Evolutionary conservation across 139 green algal genomes (phyloP), one percentile per base, ranked within the genome.

Genomic region (Chlamydomonas sp.): DNA sequence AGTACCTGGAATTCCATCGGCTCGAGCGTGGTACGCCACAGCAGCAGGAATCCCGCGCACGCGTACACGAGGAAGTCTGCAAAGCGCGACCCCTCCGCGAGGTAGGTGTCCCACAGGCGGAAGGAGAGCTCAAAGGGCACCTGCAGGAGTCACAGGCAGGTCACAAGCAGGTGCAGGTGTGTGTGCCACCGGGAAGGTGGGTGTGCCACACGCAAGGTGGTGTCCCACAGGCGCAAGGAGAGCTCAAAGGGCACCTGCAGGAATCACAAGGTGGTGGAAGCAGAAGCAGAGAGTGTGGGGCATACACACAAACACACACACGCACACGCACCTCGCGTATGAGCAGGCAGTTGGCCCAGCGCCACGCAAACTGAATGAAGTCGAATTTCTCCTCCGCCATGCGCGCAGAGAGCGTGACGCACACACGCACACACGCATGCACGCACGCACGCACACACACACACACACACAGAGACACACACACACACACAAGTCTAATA

Each of bases 311-410:
- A n/a, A n/a, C n/a, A n/a, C n/a, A n/a, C n/a, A n/a, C n/a, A n/a
- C n/a, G n/a, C 71, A 95, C 96, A n/a, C 92, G 90, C 29, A 96
- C 66, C 79, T 96, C 91, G 3, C 92, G 81, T 34, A 95, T 73
- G 31, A 97, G 79, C 68, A 98, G 83, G 83, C 94, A 98, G 77
- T 98, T 98, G 43, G 97, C 87, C 94, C 94, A 98, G n/a, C 94
- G 80, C 76, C 97, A 97, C 13, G 92, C 86, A 85, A 98, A 98
- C 73, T 98, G 94, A 58, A 98, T 90, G 69, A 96, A 97, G 77
- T 98, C 89, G 6, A 98, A 73, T 22, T 81, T 80, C 72, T 98
- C 78, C 3, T 69, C 36, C 50, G 95, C 88, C 47, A 98, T 70
- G 72, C 96, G 90, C 33, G 58, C 36, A 69, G 59, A 48, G 59